A percentile compares a stretch with the other conserved stretches of the same genome.
phyloP scores from a whole-genome alignment of 331 rosid species.

The Acacia concinna region DNA sequence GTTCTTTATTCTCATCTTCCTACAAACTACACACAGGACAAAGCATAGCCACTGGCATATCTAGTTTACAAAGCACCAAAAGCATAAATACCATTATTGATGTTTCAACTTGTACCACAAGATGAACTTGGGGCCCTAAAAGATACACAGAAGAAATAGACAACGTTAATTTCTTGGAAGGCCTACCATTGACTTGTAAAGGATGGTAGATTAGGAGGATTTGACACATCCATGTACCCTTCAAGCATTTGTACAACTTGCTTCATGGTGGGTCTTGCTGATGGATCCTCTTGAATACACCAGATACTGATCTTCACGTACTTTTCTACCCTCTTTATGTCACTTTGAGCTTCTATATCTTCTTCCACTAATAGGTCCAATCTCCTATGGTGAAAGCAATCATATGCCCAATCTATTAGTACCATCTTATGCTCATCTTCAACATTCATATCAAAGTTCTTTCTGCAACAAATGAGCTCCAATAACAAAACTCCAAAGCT shows the following conservation, averaged over 20 bases:
- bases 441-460: conserved; percentile 7
- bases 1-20: not conserved
- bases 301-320: conserved; percentile 18
- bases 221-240: conserved; percentile 26
- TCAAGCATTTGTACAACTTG: conserved; percentile 34
- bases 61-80: not conserved
- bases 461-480: conserved; percentile 33
- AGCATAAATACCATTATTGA: not conserved
- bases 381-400: conserved; percentile 20
- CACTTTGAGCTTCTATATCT: conserved; percentile 14
- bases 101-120: not conserved
- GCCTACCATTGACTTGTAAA: not conserved
- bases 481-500: conserved; percentile 30
- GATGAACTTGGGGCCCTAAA: not conserved
- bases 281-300: conserved; percentile 36
- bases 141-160: not conserved
- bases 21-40: not conserved
- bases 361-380: conserved; percentile 17
- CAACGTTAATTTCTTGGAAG: not conserved
- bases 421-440: conserved; percentile 26
- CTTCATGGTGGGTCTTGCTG: conserved; percentile 30
- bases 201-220: conserved; percentile 7
- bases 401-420: conserved; percentile 31
- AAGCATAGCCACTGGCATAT: not conserved
- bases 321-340: conserved; percentile 20